Evolutionary conservation across 495 filamentous ascomycete genomes (phyloP).

Genomic region (Daldinia loculata): DNA sequence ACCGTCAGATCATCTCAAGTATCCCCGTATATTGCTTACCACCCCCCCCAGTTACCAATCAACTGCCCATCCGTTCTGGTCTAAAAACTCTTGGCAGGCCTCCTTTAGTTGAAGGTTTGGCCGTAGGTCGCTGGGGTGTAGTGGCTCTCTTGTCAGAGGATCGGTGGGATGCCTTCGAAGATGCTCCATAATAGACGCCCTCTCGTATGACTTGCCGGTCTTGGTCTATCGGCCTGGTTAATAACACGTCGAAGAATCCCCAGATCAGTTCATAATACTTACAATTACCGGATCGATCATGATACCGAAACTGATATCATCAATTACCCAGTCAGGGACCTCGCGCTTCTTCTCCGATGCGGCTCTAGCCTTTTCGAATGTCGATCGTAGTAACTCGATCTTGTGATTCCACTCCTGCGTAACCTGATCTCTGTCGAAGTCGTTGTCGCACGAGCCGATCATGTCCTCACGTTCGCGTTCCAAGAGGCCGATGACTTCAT

Average conservation of each 20-base stretch:
- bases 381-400: constrained; percentile 62
- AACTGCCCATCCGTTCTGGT: constrained; percentile 90
- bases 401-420: constrained; percentile 67
- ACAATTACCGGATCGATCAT: constrained; percentile 93
- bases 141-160: constrained; percentile 81
- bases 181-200: constrained; percentile 86
- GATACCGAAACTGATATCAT: constrained; percentile 87
- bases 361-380: constrained; percentile 68
- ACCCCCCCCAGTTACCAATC: constrained; percentile 72
- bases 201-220: constrained; percentile 88
- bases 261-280: constrained; percentile 39
- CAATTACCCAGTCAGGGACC: constrained; percentile 87
- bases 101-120: constrained; percentile 85
- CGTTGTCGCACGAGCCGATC: constrained; percentile 39
- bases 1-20: not conserved
- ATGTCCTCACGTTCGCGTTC: constrained; percentile 44
- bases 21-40: not conserved
- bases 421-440: constrained; percentile 58
- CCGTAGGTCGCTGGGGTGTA: constrained; percentile 75
- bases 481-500: constrained; percentile 58
- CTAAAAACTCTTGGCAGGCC: constrained; percentile 84
- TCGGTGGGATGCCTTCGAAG: constrained; percentile 77
- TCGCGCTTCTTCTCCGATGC: constrained; percentile 63
- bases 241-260: not conserved
- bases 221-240: constrained; percentile 65